Percentiles rank a stretch among this genome's conserved stretches.
Conservation (phyloP, 2,329 filamentous ascomycete species). For the Zymoseptoria pseudotritici region DNA sequence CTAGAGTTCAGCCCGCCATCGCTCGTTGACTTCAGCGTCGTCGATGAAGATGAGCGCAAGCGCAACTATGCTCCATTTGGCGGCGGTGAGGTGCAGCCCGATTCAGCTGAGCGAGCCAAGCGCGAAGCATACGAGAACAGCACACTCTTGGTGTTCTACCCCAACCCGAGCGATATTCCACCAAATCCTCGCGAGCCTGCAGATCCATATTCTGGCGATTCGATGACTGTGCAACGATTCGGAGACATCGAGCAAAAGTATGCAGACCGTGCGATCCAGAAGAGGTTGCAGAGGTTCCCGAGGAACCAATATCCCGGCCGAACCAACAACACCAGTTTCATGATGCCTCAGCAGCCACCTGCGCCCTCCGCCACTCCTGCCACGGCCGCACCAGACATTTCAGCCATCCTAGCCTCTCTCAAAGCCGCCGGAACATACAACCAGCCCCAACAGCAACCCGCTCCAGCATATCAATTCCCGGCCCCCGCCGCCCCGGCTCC, state of each 20-base stretch:
- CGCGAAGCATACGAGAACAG: constrained; percentile 40
- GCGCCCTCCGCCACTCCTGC: constrained; percentile 14
- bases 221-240: constrained; percentile 28
- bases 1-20: constrained; percentile 39
- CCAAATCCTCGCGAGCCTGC: constrained; percentile 39
- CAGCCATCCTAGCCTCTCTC: constrained; percentile 16
- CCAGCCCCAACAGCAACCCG: constrained; percentile 10
- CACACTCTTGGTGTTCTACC: constrained; percentile 43
- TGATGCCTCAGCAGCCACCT: constrained; percentile 8
- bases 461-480: constrained; percentile 4
- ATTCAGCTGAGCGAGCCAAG: constrained; percentile 36
- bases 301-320: constrained; percentile 11
- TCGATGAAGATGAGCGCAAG: constrained; percentile 34
- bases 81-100: constrained; percentile 34
- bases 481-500: constrained; percentile 9
- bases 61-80: constrained; percentile 41
- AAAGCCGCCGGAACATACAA: constrained; percentile 8
- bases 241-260: constrained; percentile 30
- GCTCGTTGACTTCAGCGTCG: constrained; percentile 37
- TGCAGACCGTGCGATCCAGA: constrained; percentile 12
- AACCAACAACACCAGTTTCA: constrained; percentile 6
- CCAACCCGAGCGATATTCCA: constrained; percentile 39
- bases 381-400: constrained; percentile 15
- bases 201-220: constrained; percentile 30
- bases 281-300: constrained; percentile 4